Evolutionary conservation across 345 rosid genomes (phyloP).

Genomic region (Alliaria petiolata): DNA sequence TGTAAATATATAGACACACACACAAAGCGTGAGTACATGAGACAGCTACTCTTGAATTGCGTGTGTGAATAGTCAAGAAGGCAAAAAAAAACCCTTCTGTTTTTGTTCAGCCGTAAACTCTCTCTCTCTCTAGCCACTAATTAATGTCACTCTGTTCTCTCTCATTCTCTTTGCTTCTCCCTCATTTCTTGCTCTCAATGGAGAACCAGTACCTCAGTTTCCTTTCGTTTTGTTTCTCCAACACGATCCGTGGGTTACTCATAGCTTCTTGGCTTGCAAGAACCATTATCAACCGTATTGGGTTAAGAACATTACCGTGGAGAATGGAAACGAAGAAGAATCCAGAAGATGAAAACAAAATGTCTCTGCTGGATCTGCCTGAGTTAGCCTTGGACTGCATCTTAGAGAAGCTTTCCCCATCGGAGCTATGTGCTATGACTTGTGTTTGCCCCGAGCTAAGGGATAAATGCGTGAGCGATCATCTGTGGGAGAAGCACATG

Average conservation of each 20-base stretch:
- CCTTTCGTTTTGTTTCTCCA: slow-evolving; percentile 8
- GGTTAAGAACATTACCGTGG: not conserved
- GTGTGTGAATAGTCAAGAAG: not conserved
- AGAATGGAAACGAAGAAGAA: slow-evolving; percentile 13
- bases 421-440: slow-evolving; percentile 63
- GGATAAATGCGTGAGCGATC: slow-evolving; percentile 56
- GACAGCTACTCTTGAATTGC: slow-evolving; percentile 18
- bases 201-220: slow-evolving; percentile 9
- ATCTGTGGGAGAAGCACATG: slow-evolving; percentile 74
- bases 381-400: slow-evolving; percentile 71
- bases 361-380: slow-evolving; percentile 71
- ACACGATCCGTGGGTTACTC: slow-evolving; percentile 13
- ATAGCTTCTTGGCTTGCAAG: slow-evolving; percentile 25
- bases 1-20: slow-evolving; percentile 4
- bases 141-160: not conserved
- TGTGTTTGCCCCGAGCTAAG: slow-evolving; percentile 63
- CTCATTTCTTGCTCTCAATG: slow-evolving; percentile 18
- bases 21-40: slow-evolving; percentile 14
- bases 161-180: not conserved
- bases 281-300: not conserved
- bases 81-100: not conserved
- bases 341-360: slow-evolving; percentile 26
- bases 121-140: not conserved
- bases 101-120: too few relatives aligned
- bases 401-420: slow-evolving; percentile 64